Conservation (phyloP, 306 rosid genomes). For the Boehmeria nivea region DNA sequence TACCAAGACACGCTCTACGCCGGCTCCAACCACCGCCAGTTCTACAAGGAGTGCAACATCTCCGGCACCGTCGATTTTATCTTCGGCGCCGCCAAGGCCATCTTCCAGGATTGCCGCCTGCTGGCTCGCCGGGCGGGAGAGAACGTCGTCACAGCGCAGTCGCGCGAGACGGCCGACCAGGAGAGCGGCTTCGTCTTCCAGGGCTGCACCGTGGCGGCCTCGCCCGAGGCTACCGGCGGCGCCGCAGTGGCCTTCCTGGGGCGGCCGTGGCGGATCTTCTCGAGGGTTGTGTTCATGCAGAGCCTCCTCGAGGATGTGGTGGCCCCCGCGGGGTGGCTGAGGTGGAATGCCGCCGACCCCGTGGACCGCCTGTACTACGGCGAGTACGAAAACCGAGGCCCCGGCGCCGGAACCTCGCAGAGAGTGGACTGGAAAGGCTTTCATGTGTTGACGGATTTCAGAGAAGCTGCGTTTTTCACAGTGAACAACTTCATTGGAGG, state of each 20-base stretch:
- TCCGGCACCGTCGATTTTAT: constrained; percentile 18
- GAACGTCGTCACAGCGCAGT: background rate
- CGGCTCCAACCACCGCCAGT: background rate
- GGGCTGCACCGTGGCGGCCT: background rate
- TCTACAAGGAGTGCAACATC: constrained; percentile 13
- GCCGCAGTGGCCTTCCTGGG: background rate
- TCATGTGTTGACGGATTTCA: background rate
- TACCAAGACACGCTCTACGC: constrained; percentile 14
- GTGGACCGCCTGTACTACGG: background rate
- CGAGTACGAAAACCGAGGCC: background rate
- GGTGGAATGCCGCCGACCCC: background rate
- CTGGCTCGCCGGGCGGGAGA: background rate
- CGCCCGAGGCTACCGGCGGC: background rate
- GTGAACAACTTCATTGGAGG: constrained; percentile 12
- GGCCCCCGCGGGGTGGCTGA: background rate
- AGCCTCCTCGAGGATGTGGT: background rate
- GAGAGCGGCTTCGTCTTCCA: constrained; percentile 4
- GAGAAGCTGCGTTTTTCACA: background rate
- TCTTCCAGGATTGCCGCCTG: constrained; percentile 5
- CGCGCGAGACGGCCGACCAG: too few relatives aligned
- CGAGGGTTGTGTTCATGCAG: constrained; percentile 16
- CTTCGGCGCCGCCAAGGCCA: constrained; percentile 1
- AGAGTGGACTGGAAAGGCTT: too few relatives aligned
- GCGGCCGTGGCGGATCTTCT: constrained; percentile 7
- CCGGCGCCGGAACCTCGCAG: too few relatives aligned